These are phyloP conservation scores for Dryas octopetala DNA, from an alignment of 306 rosid genomes.

Conservation along the genomic window DNA sequence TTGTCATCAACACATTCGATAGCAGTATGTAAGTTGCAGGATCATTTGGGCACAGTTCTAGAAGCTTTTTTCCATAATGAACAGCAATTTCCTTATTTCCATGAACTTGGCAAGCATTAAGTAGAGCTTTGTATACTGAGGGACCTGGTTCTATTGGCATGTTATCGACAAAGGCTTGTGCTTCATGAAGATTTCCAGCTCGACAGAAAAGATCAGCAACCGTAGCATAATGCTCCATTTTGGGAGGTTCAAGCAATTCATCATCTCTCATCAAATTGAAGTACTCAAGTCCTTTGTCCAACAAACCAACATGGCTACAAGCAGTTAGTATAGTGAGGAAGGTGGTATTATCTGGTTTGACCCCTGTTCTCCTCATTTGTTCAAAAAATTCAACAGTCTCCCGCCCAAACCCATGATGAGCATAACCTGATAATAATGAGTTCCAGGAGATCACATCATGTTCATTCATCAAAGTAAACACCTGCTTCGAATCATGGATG, in stretches of 20 bases:
- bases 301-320: slow-evolving; percentile 49
- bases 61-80: slow-evolving; percentile 31
- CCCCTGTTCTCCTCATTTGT: slow-evolving; percentile 32
- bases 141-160: slow-evolving; percentile 41
- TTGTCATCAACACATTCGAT: slow-evolving; percentile 28
- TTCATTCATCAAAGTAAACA: slow-evolving; percentile 33
- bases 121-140: slow-evolving; percentile 40
- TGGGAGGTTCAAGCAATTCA: slow-evolving; percentile 28
- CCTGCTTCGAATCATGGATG: slow-evolving; percentile 33
- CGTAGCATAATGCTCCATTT: slow-evolving; percentile 47
- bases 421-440: slow-evolving; percentile 40
- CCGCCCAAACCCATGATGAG: slow-evolving; percentile 39
- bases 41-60: slow-evolving; percentile 40
- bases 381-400: slow-evolving; percentile 45
- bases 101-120: slow-evolving; percentile 48
- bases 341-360: slow-evolving; percentile 42
- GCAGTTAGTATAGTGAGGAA: slow-evolving; percentile 49
- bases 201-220: slow-evolving; percentile 49
- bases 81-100: slow-evolving; percentile 44
- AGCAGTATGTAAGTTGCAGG: slow-evolving; percentile 48
- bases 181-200: slow-evolving; percentile 46
- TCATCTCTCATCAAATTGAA: slow-evolving; percentile 40
- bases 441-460: slow-evolving; percentile 47
- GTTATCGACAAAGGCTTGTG: slow-evolving; percentile 43
- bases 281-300: slow-evolving; percentile 43